phyloP scores from a whole-genome alignment of 306 rosid species.

The Begonia loranthoides region DNA sequence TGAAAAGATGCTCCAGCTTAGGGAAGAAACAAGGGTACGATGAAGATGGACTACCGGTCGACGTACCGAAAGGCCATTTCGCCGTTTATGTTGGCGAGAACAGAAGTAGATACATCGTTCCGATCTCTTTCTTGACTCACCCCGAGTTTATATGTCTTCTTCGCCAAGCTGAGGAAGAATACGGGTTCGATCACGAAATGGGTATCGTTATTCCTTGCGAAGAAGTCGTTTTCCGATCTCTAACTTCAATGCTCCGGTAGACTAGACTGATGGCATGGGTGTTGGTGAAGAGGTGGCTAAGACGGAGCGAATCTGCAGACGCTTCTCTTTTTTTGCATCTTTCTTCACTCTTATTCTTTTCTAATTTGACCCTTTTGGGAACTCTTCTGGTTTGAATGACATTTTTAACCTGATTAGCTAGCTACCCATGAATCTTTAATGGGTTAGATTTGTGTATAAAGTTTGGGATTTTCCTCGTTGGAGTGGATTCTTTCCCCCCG shows the following conservation, averaged over 20 bases:
- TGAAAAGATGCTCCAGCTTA: conserved; percentile 68
- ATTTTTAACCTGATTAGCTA: neutral
- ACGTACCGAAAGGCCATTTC: conserved; percentile 89
- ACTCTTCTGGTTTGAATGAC: neutral
- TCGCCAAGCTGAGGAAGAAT: conserved; percentile 84
- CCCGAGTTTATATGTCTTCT: conserved; percentile 77
- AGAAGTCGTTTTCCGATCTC: conserved; percentile 68
- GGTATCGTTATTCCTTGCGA: conserved; percentile 92
- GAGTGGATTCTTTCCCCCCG: neutral
- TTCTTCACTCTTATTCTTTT: neutral
- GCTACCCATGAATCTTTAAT: neutral
- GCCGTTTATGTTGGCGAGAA: conserved; percentile 83
- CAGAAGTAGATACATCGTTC: conserved; percentile 68
- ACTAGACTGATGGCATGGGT: neutral
- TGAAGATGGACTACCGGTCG: conserved; percentile 48
- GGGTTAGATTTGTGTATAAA: neutral
- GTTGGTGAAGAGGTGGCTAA: neutral
- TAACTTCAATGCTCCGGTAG: conserved; percentile 43
- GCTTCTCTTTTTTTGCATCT: conserved; percentile 1
- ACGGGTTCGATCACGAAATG: conserved; percentile 86
- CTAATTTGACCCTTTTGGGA: neutral
- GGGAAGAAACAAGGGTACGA: conserved; percentile 37
- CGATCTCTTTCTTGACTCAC: conserved; percentile 68
- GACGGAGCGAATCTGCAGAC: neutral
- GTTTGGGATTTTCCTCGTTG: neutral